These are phyloP conservation scores for Tubosaeta sp. DNA, from an alignment of 768 basidiomycete species.

Conservation along the genomic window DNA sequence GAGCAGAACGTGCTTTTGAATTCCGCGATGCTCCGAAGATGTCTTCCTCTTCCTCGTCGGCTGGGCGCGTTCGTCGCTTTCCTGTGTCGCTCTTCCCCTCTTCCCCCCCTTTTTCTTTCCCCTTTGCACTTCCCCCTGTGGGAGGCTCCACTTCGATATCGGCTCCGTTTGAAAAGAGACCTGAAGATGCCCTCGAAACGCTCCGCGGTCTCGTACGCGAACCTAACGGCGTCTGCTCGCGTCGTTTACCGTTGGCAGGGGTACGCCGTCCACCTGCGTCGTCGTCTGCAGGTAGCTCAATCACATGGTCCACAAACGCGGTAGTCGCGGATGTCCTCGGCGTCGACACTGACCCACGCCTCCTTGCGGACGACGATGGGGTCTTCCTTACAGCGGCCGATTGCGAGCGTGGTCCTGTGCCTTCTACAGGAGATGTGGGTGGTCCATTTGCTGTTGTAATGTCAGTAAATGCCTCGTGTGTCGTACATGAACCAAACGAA, in stretches of 20 bases:
- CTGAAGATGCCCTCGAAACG: conserved; percentile 3
- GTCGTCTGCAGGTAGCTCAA: conserved; percentile 19
- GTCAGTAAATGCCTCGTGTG: neutral
- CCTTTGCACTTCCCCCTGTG: neutral
- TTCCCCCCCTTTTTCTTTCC: neutral
- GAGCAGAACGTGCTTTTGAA: neutral
- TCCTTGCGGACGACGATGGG: conserved; percentile 1
- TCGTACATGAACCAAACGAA: neutral
- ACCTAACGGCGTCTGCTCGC: neutral
- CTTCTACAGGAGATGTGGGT: neutral
- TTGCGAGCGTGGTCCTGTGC: neutral
- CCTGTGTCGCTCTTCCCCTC: neutral
- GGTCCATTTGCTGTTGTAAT: conserved; percentile 1
- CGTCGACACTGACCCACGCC: neutral
- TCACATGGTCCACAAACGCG: conserved; percentile 18
- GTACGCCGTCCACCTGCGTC: conserved; percentile 1
- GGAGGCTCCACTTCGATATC: neutral
- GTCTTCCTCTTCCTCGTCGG: conserved; percentile 2
- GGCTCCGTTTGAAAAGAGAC: neutral
- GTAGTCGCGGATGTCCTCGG: conserved; percentile 5
- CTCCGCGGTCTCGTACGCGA: neutral
- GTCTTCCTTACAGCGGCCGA: conserved; percentile 10
- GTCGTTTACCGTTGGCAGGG: neutral
- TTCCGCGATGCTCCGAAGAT: neutral
- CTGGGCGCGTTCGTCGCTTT: neutral